Conservation (phyloP, 2,329 filamentous ascomycete species). For the Graphilbum fragrans region DNA sequence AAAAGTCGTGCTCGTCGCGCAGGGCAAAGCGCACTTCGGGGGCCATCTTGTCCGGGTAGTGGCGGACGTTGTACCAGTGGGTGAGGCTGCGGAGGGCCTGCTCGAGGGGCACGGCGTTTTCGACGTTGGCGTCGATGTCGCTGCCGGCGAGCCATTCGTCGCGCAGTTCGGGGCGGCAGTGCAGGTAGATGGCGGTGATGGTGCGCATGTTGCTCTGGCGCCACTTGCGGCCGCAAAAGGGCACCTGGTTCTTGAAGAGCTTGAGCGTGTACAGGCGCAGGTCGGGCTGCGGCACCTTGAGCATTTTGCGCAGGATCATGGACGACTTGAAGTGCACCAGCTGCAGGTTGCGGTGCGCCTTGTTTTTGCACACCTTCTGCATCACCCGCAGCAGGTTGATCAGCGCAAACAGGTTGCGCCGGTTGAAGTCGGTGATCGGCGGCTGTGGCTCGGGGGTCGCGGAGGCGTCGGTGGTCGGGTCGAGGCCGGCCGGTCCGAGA, state of each 20-base stretch:
- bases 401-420: slow-evolving; percentile 86
- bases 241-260: slow-evolving; percentile 96
- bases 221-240: slow-evolving; percentile 97
- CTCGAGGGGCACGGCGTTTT: slow-evolving; percentile 83
- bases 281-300: slow-evolving; percentile 80
- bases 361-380: slow-evolving; percentile 94
- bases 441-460: no score
- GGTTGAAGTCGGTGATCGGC: slow-evolving; percentile 72
- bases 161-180: slow-evolving; percentile 81
- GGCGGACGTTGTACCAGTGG: slow-evolving; percentile 83
- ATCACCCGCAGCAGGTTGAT: slow-evolving; percentile 94
- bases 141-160: slow-evolving; percentile 92
- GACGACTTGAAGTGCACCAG: slow-evolving; percentile 93
- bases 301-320: slow-evolving; percentile 79
- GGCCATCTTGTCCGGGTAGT: slow-evolving; percentile 70
- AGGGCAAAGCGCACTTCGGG: slow-evolving; percentile 43
- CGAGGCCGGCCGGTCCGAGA: no score
- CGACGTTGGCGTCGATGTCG: slow-evolving; percentile 87
- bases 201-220: slow-evolving; percentile 96
- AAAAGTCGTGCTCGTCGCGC: slow-evolving; percentile 68
- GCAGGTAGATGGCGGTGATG: slow-evolving; percentile 91
- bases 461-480: no score
- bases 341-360: slow-evolving; percentile 86
- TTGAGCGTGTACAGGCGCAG: slow-evolving; percentile 92
- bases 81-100: slow-evolving; percentile 81